Evolutionary conservation across 2,329 filamentous ascomycete species (phyloP).

Genomic region (Stagonosporopsis vannaccii): DNA sequence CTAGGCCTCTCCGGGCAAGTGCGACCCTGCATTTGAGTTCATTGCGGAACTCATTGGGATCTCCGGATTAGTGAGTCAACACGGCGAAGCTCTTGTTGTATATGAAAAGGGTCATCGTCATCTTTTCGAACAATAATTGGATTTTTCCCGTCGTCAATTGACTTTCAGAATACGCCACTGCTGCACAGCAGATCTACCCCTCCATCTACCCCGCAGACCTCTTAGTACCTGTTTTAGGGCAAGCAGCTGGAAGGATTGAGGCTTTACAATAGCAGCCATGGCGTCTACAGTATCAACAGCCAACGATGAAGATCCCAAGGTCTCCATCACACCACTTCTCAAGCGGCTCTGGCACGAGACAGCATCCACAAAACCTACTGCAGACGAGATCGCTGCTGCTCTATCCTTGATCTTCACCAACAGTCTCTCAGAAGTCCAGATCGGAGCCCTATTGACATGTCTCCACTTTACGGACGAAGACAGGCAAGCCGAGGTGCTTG

Average conservation of each 20-base stretch:
- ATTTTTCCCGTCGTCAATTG: conserved; percentile 6
- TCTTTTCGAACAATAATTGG: background rate
- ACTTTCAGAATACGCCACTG: background rate
- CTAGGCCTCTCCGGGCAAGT: conserved; percentile 31
- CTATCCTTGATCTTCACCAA: conserved; percentile 92
- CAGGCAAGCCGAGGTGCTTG: conserved; percentile 82
- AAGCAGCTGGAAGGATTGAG: conserved; percentile 12
- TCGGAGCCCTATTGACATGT: conserved; percentile 84
- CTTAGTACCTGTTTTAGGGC: conserved; percentile 14
- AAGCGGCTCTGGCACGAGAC: conserved; percentile 71
- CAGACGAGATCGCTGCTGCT: conserved; percentile 86
- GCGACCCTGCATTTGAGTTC: conserved; percentile 16
- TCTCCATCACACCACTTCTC: conserved; percentile 73
- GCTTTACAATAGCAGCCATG: conserved; percentile 8
- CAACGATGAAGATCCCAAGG: conserved; percentile 39
- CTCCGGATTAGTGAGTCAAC: conserved; percentile 40
- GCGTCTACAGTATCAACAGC: conserved; percentile 36
- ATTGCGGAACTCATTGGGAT: conserved; percentile 26
- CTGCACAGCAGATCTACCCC: conserved; percentile 18
- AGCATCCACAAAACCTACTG: conserved; percentile 59
- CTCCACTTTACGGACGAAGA: conserved; percentile 92
- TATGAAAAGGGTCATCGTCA: conserved; percentile 4
- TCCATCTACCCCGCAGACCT: conserved; percentile 21
- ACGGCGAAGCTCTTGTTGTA: conserved; percentile 9
- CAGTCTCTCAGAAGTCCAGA: conserved; percentile 85